Percentiles rank a stretch among this genome's conserved stretches.
Conservation (phyloP, 2,329 filamentous ascomycete genomes). For the Venturia aucupariae region DNA sequence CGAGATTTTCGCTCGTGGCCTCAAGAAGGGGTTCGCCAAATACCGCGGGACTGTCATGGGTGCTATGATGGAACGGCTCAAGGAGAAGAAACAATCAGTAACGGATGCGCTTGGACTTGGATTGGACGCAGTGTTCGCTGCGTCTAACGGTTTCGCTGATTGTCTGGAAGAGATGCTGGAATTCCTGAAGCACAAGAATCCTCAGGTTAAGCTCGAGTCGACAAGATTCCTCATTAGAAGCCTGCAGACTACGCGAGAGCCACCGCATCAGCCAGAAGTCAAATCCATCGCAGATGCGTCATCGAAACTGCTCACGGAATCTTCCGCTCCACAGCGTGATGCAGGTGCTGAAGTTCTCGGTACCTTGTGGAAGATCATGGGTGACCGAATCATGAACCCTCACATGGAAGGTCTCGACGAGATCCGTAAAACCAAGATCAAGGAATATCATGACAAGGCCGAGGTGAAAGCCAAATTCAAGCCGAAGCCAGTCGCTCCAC, state of each 20-base stretch:
- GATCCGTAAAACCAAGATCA: slow-evolving; percentile 90
- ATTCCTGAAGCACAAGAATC: slow-evolving; percentile 88
- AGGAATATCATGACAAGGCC: slow-evolving; percentile 76
- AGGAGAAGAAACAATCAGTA: slow-evolving; percentile 91
- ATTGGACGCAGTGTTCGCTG: slow-evolving; percentile 60
- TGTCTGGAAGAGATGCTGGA: slow-evolving; percentile 85
- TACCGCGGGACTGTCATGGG: slow-evolving; percentile 73
- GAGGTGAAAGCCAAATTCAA: slow-evolving; percentile 87
- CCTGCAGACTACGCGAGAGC: slow-evolving; percentile 70
- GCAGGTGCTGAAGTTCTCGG: slow-evolving; percentile 88
- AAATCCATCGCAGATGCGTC: slow-evolving; percentile 76
- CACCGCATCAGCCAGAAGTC: slow-evolving; percentile 76
- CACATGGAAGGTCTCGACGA: slow-evolving; percentile 90
- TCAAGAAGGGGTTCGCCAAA: slow-evolving; percentile 69
- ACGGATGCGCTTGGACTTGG: slow-evolving; percentile 80
- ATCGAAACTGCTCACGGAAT: slow-evolving; percentile 86
- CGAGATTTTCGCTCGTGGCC: slow-evolving; percentile 75
- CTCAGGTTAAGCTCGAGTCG: slow-evolving; percentile 92
- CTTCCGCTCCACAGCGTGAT: slow-evolving; percentile 73
- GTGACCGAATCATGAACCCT: slow-evolving; percentile 88
- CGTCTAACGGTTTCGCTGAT: slow-evolving; percentile 62
- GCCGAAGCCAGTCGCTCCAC: slow-evolving; percentile 63
- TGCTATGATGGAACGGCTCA: slow-evolving; percentile 88
- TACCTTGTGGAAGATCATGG: slow-evolving; percentile 97
- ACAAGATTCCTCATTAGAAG: slow-evolving; percentile 89